Conservation (phyloP, 345 rosid species). For the Brassica rapa region DNA sequence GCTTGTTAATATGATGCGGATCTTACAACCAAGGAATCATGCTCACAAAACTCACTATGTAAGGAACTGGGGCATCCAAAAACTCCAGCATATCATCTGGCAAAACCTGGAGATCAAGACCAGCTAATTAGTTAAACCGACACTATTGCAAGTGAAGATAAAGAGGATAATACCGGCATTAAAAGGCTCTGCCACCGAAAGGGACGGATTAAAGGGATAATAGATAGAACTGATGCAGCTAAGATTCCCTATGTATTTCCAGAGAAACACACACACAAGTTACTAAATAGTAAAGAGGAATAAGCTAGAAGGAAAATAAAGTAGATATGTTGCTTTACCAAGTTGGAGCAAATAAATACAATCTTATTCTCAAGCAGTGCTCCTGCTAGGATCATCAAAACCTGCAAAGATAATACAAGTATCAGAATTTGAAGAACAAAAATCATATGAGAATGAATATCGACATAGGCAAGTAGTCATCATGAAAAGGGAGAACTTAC, state of each 20-base stretch:
- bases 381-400: slow-evolving; percentile 74
- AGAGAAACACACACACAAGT: slow-evolving; percentile 1
- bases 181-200: slow-evolving; percentile 95
- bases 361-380: slow-evolving; percentile 92
- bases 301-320: not conserved
- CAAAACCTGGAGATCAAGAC: slow-evolving; percentile 62
- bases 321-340: slow-evolving; percentile 49
- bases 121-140: slow-evolving; percentile 25
- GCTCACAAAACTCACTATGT: slow-evolving; percentile 62
- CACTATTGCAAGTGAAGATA: not conserved
- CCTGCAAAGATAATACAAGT: slow-evolving; percentile 47
- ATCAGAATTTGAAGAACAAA: not conserved
- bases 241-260: slow-evolving; percentile 66
- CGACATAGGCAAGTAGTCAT: too few relatives aligned
- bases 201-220: slow-evolving; percentile 82
- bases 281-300: not conserved
- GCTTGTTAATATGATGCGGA: slow-evolving; percentile 8
- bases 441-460: too few relatives aligned
- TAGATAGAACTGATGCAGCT: slow-evolving; percentile 75
- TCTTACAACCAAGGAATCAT: not conserved
- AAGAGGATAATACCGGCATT: slow-evolving; percentile 68
- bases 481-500: slow-evolving; percentile 41
- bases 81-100: slow-evolving; percentile 96
- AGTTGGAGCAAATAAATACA: slow-evolving; percentile 86
- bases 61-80: slow-evolving; percentile 97